phyloP scores from a whole-genome alignment of 768 basidiomycete species.

The Krasilnikovozyma curviuscula region DNA sequence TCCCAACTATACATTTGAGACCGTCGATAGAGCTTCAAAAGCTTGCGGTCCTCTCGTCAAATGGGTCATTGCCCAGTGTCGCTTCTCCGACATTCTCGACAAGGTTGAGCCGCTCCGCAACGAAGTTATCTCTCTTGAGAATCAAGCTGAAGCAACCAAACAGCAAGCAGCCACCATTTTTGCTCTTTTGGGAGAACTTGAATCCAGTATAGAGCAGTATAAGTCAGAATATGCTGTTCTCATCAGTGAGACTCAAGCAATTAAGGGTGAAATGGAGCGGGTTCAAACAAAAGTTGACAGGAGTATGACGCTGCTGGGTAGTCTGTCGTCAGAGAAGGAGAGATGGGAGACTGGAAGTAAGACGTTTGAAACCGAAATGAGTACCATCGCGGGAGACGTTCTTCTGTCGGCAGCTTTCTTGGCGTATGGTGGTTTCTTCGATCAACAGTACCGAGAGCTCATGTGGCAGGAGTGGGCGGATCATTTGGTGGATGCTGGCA shows the following conservation, averaged over 20 bases:
- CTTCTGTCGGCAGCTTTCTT: conserved; percentile 87
- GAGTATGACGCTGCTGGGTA: conserved; percentile 83
- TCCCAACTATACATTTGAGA: conserved; percentile 84
- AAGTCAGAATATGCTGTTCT: conserved; percentile 94
- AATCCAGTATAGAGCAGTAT: conserved; percentile 76
- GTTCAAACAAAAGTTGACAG: conserved; percentile 94
- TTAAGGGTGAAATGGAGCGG: conserved; percentile 93
- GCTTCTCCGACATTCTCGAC: conserved; percentile 91
- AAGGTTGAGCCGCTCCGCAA: conserved; percentile 88
- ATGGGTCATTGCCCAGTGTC: conserved; percentile 93
- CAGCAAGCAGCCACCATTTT: conserved; percentile 78
- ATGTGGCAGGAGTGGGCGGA: conserved; percentile 93
- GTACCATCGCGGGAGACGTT: conserved; percentile 93
- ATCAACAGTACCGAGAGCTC: conserved; percentile 88
- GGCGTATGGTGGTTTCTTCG: conserved; percentile 95
- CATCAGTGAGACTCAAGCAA: conserved; percentile 90
- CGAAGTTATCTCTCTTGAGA: conserved; percentile 82
- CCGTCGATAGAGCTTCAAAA: conserved; percentile 80
- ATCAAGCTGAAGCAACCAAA: conserved; percentile 84
- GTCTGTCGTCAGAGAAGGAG: conserved; percentile 77
- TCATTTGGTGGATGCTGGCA: conserved; percentile 69
- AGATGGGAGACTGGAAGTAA: conserved; percentile 90
- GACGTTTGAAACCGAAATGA: conserved; percentile 94
- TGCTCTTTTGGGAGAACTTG: conserved; percentile 77
- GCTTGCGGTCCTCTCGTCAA: conserved; percentile 96